Conservation (phyloP, 192 early-diverging fungal genomes). For the Mortierella antarctica region DNA sequence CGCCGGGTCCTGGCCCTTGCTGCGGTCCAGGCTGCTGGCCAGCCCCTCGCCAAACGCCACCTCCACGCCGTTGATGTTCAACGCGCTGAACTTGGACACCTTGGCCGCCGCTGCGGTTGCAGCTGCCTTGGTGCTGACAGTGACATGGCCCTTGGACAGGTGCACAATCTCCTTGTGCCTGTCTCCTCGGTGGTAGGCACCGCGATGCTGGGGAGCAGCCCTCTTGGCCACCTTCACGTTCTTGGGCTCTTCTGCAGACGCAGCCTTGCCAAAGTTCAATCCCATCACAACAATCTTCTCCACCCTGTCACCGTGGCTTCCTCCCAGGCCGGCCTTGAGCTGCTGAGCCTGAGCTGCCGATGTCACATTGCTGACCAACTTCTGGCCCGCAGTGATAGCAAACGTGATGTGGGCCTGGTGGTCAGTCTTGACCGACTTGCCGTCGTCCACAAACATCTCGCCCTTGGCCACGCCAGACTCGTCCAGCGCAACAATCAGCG, state of each 20-base stretch:
- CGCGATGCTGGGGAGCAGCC: neutral
- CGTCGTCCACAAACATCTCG: slow-evolving; percentile 71
- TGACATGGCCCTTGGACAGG: too few species aligned
- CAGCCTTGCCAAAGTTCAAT: slow-evolving; percentile 29
- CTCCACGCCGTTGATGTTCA: slow-evolving; percentile 32
- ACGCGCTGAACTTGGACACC: neutral
- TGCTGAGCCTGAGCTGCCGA: neutral
- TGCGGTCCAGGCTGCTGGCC: neutral
- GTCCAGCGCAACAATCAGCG: slow-evolving; percentile 68
- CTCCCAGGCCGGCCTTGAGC: neutral
- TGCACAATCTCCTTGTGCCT: neutral
- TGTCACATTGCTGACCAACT: slow-evolving; percentile 17
- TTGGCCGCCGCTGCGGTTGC: neutral
- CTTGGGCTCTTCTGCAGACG: neutral
- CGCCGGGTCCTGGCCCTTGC: slow-evolving; percentile 16
- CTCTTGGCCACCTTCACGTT: neutral
- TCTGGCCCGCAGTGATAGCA: slow-evolving; percentile 9
- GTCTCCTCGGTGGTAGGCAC: neutral
- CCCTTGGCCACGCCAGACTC: slow-evolving; percentile 57
- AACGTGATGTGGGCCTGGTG: slow-evolving; percentile 4
- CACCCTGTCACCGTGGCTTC: slow-evolving; percentile 12
- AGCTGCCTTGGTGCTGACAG: too few species aligned
- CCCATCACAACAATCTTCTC: slow-evolving; percentile 35
- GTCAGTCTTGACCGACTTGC: slow-evolving; percentile 29
- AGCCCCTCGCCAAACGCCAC: slow-evolving; percentile 10